These are phyloP conservation scores for Mycena olivaceomarginata DNA, from an alignment of 768 basidiomycete species.

Conservation along the genomic window DNA sequence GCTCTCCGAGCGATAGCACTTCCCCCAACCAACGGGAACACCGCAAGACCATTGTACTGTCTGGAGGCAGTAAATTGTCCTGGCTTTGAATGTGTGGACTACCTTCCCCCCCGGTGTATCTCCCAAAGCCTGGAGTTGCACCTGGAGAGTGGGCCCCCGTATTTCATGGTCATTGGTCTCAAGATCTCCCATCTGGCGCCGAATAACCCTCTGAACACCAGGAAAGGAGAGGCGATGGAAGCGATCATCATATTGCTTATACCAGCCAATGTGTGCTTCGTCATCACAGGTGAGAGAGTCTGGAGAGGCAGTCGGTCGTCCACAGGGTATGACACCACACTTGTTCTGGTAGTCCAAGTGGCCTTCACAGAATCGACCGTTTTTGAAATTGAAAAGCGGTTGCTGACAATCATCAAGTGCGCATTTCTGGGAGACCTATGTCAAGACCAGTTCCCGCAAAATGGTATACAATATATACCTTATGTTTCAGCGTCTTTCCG, in stretches of 20 bases:
- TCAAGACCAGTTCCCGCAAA: too few species aligned
- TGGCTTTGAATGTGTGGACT: conserved; percentile 39
- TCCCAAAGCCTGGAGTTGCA: conserved; percentile 12
- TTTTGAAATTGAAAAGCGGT: conserved; percentile 51
- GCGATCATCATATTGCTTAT: neutral
- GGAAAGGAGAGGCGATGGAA: conserved; percentile 10
- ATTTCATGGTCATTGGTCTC: neutral
- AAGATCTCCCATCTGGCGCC: neutral
- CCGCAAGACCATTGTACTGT: conserved; percentile 47
- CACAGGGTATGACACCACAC: conserved; percentile 21
- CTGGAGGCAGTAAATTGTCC: conserved; percentile 39
- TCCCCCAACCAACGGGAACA: conserved; percentile 42
- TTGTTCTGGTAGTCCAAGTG: conserved; percentile 34
- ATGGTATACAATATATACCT: neutral
- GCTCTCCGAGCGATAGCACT: conserved; percentile 42
- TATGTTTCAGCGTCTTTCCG: neutral
- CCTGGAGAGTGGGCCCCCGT: neutral
- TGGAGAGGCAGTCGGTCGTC: neutral
- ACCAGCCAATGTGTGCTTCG: conserved; percentile 11
- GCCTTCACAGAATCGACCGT: conserved; percentile 52
- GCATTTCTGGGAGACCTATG: conserved; percentile 43
- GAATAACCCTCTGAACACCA: conserved; percentile 1
- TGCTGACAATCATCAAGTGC: conserved; percentile 46
- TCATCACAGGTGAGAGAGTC: conserved; percentile 1
- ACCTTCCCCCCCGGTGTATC: conserved; percentile 22